phyloP scores from a whole-genome alignment of 495 filamentous ascomycete species.

The Penicillium robsamsonii region DNA sequence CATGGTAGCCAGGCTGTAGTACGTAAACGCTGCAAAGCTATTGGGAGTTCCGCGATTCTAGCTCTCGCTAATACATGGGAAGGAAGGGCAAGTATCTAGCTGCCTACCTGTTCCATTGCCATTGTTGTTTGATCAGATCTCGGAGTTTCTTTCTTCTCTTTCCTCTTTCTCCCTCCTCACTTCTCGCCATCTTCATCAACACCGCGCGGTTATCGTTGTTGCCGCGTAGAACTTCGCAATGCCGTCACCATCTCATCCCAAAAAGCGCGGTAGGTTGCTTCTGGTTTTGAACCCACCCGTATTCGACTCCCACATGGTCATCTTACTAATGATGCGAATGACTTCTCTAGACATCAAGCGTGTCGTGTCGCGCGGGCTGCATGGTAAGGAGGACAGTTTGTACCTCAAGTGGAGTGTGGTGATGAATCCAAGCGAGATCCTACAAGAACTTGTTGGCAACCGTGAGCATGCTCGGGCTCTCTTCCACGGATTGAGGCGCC shows the following conservation, averaged over 20 bases:
- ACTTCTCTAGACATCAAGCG: not conserved
- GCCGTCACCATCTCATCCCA: not conserved
- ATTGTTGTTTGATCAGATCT: not conserved
- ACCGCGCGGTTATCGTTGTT: not conserved
- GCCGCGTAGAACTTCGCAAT: not conserved
- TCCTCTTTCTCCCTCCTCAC: no score
- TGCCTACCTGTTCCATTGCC: not conserved
- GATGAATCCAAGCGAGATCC: slow-evolving; percentile 18
- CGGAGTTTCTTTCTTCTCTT: not conserved
- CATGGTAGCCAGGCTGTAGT: no score
- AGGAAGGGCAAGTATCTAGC: no score
- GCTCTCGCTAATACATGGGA: no score
- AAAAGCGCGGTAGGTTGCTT: not conserved
- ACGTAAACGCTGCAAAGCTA: no score
- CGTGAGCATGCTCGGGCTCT: slow-evolving; percentile 20
- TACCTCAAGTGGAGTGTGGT: slow-evolving; percentile 23
- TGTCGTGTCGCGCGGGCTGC: not conserved
- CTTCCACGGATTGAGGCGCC: slow-evolving; percentile 29
- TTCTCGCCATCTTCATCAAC: not conserved
- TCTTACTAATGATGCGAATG: not conserved
- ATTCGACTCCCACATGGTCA: not conserved
- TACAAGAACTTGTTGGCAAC: slow-evolving; percentile 27
- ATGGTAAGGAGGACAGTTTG: slow-evolving; percentile 18
- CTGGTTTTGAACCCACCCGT: not conserved
- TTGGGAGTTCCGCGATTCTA: no score